Evolutionary conservation across 352 stramenopile species (phyloP).

Genomic region (Globisporangium takayamanum): DNA sequence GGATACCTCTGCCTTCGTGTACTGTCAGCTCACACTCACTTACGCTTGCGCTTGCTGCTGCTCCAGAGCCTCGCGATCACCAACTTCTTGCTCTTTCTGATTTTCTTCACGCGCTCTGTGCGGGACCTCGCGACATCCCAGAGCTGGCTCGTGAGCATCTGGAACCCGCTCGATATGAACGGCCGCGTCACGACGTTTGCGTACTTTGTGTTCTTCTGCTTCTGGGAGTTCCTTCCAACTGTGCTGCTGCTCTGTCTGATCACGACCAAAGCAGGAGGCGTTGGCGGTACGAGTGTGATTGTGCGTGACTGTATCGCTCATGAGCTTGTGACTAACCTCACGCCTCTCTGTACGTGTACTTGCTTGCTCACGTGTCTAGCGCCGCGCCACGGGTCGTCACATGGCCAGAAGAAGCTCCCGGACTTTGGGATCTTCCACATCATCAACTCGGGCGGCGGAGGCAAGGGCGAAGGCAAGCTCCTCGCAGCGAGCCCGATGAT

Average conservation of each 20-base stretch:
- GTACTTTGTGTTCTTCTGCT: slow-evolving; percentile 84
- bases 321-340: neutral
- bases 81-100: slow-evolving; percentile 72
- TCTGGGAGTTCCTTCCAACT: slow-evolving; percentile 84
- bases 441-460: slow-evolving; percentile 46
- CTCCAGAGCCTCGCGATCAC: slow-evolving; percentile 66
- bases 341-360: neutral
- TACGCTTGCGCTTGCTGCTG: too few relatives aligned
- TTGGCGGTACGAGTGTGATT: slow-evolving; percentile 41
- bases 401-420: slow-evolving; percentile 61
- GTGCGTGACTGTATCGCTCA: neutral
- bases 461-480: slow-evolving; percentile 25
- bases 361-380: slow-evolving; percentile 21
- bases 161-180: slow-evolving; percentile 85
- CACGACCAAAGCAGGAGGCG: slow-evolving; percentile 73
- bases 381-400: slow-evolving; percentile 49
- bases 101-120: slow-evolving; percentile 76
- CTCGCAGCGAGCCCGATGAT: slow-evolving; percentile 47
- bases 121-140: slow-evolving; percentile 76
- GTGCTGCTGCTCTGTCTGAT: slow-evolving; percentile 75
- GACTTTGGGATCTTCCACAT: slow-evolving; percentile 87
- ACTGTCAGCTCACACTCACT: neutral
- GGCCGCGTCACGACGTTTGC: slow-evolving; percentile 69
- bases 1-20: neutral
- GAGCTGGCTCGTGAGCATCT: slow-evolving; percentile 81